phyloP scores from a whole-genome alignment of 139 green algal species.

The Chlorella vulgaris region DNA sequence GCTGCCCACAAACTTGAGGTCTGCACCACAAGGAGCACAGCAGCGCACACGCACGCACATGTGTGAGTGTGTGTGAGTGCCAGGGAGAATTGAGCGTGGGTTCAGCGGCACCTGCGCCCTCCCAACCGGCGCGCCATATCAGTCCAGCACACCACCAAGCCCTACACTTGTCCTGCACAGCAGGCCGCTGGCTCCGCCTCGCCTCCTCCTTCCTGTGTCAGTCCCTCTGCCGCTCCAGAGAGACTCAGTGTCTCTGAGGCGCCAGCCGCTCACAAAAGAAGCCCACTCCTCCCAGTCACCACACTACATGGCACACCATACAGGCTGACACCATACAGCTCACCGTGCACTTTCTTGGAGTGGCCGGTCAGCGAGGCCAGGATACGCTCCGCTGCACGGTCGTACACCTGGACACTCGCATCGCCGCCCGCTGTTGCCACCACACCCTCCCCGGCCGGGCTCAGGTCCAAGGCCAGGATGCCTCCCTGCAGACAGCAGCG shows the following conservation, averaged over 20 bases:
- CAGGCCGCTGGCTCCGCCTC: no score
- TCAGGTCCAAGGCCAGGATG: constrained; percentile 78
- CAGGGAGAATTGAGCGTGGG: no score
- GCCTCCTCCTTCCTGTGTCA: no score
- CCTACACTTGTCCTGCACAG: no score
- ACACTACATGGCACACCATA: no score
- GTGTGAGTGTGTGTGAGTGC: no score
- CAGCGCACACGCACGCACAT: neutral
- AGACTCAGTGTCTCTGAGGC: no score
- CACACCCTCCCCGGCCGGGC: constrained; percentile 54
- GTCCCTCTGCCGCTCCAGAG: no score
- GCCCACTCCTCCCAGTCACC: neutral
- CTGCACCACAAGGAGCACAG: constrained; percentile 7
- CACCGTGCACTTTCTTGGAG: constrained; percentile 66
- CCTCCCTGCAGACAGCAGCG: constrained; percentile 72
- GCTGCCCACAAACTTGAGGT: constrained; percentile 48
- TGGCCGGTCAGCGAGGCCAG: constrained; percentile 77
- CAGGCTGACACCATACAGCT: no score
- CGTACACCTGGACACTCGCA: constrained; percentile 62
- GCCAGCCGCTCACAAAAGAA: neutral
- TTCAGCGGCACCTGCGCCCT: no score
- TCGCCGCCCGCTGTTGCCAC: constrained; percentile 70
- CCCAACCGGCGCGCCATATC: no score
- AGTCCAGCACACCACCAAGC: no score
- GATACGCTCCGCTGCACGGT: constrained; percentile 45